phyloP scores from a whole-genome alignment of 352 stramenopile species.

The Globisporangium spiculum region DNA sequence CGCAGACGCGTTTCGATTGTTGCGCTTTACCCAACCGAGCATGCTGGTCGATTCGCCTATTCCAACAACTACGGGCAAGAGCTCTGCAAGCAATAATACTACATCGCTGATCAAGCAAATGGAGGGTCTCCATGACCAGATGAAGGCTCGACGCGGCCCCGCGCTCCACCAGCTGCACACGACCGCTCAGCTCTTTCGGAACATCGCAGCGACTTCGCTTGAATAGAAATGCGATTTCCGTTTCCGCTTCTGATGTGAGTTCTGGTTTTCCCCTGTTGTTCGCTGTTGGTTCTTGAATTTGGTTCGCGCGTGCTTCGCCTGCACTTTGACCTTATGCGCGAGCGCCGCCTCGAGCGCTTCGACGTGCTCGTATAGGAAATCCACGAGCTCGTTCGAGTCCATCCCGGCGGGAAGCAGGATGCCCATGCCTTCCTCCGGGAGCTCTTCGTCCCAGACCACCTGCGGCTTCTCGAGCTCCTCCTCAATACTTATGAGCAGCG shows the following conservation, averaged over 20 bases:
- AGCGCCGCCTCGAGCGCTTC: slow-evolving; percentile 62
- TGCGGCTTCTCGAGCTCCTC: slow-evolving; percentile 29
- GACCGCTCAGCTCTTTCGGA: slow-evolving; percentile 34
- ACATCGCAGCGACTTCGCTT: slow-evolving; percentile 47
- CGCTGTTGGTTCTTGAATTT: slow-evolving; percentile 9
- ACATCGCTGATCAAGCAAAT: slow-evolving; percentile 21
- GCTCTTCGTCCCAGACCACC: slow-evolving; percentile 47
- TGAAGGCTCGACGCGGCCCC: slow-evolving; percentile 6
- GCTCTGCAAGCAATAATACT: not conserved
- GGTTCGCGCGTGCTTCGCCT: slow-evolving; percentile 12
- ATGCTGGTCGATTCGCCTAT: slow-evolving; percentile 1
- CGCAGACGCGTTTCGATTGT: slow-evolving; percentile 41
- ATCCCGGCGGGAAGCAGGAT: slow-evolving; percentile 65
- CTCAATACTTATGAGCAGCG: slow-evolving; percentile 61
- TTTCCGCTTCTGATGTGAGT: slow-evolving; percentile 3
- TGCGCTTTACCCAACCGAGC: slow-evolving; percentile 44
- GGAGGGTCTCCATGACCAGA: slow-evolving; percentile 19
- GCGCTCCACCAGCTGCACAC: slow-evolving; percentile 16
- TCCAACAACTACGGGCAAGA: slow-evolving; percentile 6
- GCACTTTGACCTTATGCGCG: slow-evolving; percentile 24
- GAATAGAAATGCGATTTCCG: slow-evolving; percentile 57
- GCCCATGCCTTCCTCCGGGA: slow-evolving; percentile 62
- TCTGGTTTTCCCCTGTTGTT: slow-evolving; percentile 2
- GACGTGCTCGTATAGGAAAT: slow-evolving; percentile 61
- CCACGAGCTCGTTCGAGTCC: slow-evolving; percentile 46